These are phyloP conservation scores for Phytophthora syringae DNA, from an alignment of 352 stramenopile genomes.

Conservation along the genomic window DNA sequence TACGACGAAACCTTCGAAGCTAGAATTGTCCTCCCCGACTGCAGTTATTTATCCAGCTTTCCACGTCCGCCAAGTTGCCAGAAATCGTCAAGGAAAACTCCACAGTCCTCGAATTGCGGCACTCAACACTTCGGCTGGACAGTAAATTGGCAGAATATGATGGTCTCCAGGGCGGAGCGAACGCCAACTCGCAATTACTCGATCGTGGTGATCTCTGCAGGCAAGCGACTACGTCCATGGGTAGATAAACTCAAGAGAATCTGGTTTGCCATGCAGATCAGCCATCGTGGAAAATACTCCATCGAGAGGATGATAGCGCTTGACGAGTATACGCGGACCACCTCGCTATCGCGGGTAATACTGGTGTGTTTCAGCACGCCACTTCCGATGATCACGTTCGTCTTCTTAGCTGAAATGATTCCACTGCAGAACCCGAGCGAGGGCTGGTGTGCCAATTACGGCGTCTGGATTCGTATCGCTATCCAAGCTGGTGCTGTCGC, in stretches of 20 bases:
- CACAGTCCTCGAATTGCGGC: not conserved
- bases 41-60: not conserved
- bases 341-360: slow-evolving; percentile 1
- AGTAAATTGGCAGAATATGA: not conserved
- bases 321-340: slow-evolving; percentile 13
- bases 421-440: slow-evolving; percentile 19
- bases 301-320: slow-evolving; percentile 28
- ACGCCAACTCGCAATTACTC: slow-evolving; percentile 7
- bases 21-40: not conserved
- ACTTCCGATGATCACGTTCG: slow-evolving; percentile 11
- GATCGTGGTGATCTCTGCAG: not conserved
- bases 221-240: slow-evolving; percentile 3
- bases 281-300: slow-evolving; percentile 29
- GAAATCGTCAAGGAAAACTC: not conserved
- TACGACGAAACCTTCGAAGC: not conserved
- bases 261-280: slow-evolving; percentile 28
- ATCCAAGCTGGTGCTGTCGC: slow-evolving; percentile 6
- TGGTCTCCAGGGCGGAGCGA: not conserved
- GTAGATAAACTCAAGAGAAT: slow-evolving; percentile 10
- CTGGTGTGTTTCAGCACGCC: slow-evolving; percentile 18
- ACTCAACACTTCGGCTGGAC: not conserved
- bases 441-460: slow-evolving; percentile 19
- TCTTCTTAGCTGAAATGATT: slow-evolving; percentile 15
- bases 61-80: not conserved
- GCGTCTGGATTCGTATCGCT: slow-evolving; percentile 19